These are phyloP conservation scores for Podospora pseudopauciseta DNA, from an alignment of 495 filamentous ascomycete species.

Conservation along the genomic window DNA sequence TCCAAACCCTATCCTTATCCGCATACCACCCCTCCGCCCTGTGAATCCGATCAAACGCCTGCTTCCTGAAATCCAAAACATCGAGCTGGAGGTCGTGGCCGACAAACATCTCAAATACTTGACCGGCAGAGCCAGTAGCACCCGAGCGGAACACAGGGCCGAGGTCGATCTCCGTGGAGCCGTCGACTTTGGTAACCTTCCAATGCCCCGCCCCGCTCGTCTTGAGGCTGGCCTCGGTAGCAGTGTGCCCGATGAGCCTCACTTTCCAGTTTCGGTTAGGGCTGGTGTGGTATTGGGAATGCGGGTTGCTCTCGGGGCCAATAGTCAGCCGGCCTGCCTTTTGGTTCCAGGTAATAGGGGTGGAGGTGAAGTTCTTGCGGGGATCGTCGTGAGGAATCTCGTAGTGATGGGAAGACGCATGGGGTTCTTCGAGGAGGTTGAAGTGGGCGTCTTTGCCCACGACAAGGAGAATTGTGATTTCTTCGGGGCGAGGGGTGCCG, in stretches of 20 bases:
- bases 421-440: constrained; percentile 37
- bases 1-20: constrained; percentile 41
- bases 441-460: constrained; percentile 50
- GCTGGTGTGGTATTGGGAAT: constrained; percentile 5
- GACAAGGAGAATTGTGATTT: constrained; percentile 47
- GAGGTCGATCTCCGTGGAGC: constrained; percentile 14
- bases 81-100: constrained; percentile 36
- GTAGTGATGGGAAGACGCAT: constrained; percentile 10
- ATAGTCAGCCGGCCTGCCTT: constrained; percentile 23
- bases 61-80: constrained; percentile 27
- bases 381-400: constrained; percentile 10
- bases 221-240: constrained; percentile 4
- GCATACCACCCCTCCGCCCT: constrained; percentile 42
- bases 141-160: not conserved
- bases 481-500: constrained; percentile 38
- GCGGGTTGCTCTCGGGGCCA: constrained; percentile 22
- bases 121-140: too few relatives aligned
- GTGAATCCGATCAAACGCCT: constrained; percentile 35
- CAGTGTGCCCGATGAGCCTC: constrained; percentile 23
- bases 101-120: constrained; percentile 27
- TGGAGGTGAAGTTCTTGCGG: constrained; percentile 23
- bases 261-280: constrained; percentile 22
- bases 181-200: constrained; percentile 9
- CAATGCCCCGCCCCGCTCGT: constrained; percentile 7
- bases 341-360: constrained; percentile 31